These are phyloP conservation scores for Epithele typhae DNA, from an alignment of 768 basidiomycete genomes.

Conservation along the genomic window DNA sequence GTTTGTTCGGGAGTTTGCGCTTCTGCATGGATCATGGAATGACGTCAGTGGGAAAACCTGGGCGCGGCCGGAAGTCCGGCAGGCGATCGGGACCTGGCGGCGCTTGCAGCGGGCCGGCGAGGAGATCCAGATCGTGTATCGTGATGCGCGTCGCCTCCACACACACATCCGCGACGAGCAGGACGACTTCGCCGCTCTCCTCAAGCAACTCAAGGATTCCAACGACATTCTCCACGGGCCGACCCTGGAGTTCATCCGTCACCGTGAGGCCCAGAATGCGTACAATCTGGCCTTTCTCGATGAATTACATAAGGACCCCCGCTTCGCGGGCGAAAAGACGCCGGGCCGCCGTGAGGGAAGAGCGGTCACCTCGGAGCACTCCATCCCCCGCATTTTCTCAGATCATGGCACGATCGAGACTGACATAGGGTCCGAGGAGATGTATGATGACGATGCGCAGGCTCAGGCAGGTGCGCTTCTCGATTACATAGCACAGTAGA, in stretches of 20 bases:
- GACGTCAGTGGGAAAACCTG: constrained; percentile 24
- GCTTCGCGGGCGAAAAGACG: constrained; percentile 2
- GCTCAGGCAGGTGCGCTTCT: too few species aligned
- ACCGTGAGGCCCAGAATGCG: constrained; percentile 2
- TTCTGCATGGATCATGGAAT: constrained; percentile 21
- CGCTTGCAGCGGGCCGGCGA: constrained; percentile 18
- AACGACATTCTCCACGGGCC: neutral
- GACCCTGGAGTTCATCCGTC: constrained; percentile 1
- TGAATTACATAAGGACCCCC: neutral
- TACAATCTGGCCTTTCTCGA: constrained; percentile 3
- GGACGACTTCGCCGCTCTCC: neutral
- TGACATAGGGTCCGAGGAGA: too few species aligned
- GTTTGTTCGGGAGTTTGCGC: constrained; percentile 27
- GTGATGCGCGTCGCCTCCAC: constrained; percentile 24
- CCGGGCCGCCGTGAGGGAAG: constrained; percentile 2
- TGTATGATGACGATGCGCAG: too few species aligned
- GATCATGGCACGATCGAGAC: too few species aligned
- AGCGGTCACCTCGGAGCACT: too few species aligned
- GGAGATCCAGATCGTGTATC: constrained; percentile 21
- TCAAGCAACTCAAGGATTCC: neutral
- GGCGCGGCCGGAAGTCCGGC: constrained; percentile 22
- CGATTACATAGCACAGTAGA: too few species aligned
- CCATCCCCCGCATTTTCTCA: neutral
- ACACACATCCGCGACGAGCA: constrained; percentile 23
- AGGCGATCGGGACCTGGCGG: constrained; percentile 17